phyloP scores from a whole-genome alignment of 352 stramenopile genomes.

The Peronospora farinosa region DNA sequence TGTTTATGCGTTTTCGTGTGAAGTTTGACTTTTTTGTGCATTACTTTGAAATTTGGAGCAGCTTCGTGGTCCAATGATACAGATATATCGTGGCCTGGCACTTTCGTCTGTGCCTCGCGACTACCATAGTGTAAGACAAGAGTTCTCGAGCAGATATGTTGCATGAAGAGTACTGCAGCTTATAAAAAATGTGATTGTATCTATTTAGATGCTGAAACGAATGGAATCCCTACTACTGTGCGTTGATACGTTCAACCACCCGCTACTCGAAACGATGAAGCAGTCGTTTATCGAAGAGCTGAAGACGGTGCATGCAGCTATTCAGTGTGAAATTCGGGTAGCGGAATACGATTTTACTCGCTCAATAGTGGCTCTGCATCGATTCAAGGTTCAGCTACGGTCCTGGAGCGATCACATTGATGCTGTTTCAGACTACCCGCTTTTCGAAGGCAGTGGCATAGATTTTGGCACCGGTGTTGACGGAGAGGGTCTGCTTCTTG shows the following conservation, averaged over 20 bases:
- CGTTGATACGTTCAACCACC: constrained; percentile 62
- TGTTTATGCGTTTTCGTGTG: not conserved
- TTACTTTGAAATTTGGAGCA: constrained; percentile 12
- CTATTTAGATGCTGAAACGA: constrained; percentile 31
- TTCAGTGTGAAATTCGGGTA: constrained; percentile 62
- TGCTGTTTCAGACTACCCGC: constrained; percentile 63
- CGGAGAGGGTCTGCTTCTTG: constrained; percentile 28
- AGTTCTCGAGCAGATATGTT: not conserved
- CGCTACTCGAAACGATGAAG: constrained; percentile 59
- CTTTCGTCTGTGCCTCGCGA: constrained; percentile 45
- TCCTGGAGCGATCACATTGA: constrained; percentile 82
- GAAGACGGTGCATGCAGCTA: constrained; percentile 52
- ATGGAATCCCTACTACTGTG: constrained; percentile 47
- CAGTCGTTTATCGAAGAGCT: constrained; percentile 69
- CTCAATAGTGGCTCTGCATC: constrained; percentile 64
- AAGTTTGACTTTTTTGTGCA: not conserved
- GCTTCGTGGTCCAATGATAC: constrained; percentile 67
- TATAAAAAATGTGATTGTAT: constrained; percentile 1
- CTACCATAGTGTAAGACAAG: constrained; percentile 39
- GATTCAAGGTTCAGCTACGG: constrained; percentile 54
- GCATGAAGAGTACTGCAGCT: not conserved
- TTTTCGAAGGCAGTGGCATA: constrained; percentile 48
- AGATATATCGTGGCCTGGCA: constrained; percentile 58
- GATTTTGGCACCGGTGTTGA: constrained; percentile 39
- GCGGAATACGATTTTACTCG: constrained; percentile 74